Conservation (phyloP, 2,329 filamentous ascomycete genomes). For the Ceratocystis smalleyi region DNA sequence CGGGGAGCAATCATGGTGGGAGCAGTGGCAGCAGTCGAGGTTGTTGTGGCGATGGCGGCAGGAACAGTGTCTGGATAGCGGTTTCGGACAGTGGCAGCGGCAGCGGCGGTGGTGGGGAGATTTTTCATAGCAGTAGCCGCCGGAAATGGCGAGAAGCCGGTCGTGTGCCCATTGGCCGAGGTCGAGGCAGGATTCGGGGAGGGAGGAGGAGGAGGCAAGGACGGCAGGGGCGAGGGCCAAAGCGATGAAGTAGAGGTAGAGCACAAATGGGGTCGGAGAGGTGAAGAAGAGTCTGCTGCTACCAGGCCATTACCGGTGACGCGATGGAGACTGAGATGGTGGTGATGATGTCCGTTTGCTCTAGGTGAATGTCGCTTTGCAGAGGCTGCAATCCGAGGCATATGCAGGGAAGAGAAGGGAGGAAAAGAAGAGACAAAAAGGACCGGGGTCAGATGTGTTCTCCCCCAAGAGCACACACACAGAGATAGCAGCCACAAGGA, state of each 20-base stretch:
- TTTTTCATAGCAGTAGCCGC: slow-evolving; percentile 21
- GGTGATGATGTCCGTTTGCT: slow-evolving; percentile 28
- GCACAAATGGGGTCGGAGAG: slow-evolving; percentile 24
- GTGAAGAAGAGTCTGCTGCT: slow-evolving; percentile 27
- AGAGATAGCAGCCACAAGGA: background rate
- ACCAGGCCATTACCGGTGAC: slow-evolving; percentile 69
- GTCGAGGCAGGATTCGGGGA: background rate
- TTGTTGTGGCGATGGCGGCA: background rate
- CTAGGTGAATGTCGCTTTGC: slow-evolving; percentile 44
- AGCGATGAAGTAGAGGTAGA: slow-evolving; percentile 1
- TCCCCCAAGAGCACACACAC: background rate
- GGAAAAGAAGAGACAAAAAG: background rate
- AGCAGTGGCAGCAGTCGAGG: background rate
- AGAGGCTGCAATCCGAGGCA: slow-evolving; percentile 45
- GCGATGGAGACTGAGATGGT: slow-evolving; percentile 38
- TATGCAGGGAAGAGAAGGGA: slow-evolving; percentile 27
- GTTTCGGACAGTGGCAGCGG: background rate
- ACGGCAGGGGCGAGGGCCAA: background rate
- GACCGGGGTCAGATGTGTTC: background rate
- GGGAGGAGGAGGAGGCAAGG: background rate
- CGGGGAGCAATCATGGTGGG: slow-evolving; percentile 11
- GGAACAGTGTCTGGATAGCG: background rate
- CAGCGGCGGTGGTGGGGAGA: slow-evolving; percentile 26
- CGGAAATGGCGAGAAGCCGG: slow-evolving; percentile 14
- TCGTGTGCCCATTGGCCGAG: slow-evolving; percentile 17